Conservation (phyloP, 257 asterid species). For the Gardenia jasminoides region DNA sequence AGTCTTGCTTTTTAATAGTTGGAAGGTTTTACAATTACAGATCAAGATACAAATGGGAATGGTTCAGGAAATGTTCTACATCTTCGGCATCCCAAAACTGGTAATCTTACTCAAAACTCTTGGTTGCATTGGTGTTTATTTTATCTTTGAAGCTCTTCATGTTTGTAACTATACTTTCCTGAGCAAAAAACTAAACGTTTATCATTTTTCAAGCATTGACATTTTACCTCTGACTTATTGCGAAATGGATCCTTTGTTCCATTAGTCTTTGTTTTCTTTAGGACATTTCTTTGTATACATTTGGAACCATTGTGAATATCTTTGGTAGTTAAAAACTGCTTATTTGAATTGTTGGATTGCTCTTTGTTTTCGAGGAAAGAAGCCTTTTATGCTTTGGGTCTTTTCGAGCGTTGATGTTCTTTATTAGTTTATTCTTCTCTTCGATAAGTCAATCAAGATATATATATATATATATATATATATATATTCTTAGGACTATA, state of each 20-base stretch:
- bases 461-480: too few species aligned
- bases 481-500: neutral
- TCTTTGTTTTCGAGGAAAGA: neutral
- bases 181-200: neutral
- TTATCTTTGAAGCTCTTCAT: neutral
- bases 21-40: slow-evolving; percentile 40
- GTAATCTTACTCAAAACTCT: slow-evolving; percentile 31
- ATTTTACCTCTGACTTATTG: neutral
- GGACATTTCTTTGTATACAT: neutral
- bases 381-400: neutral
- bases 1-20: slow-evolving; percentile 7
- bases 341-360: neutral
- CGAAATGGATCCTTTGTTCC: neutral
- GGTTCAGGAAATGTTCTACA: slow-evolving; percentile 45
- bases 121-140: neutral
- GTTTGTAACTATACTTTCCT: neutral
- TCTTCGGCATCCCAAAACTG: slow-evolving; percentile 88
- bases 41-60: slow-evolving; percentile 43
- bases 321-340: neutral
- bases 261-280: neutral
- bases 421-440: neutral
- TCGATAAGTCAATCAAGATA: neutral
- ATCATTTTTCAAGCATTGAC: neutral
- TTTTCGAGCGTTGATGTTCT: neutral
- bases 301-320: neutral